phyloP scores from a whole-genome alignment of 441 rosid genomes.

The Geranium incanum region DNA sequence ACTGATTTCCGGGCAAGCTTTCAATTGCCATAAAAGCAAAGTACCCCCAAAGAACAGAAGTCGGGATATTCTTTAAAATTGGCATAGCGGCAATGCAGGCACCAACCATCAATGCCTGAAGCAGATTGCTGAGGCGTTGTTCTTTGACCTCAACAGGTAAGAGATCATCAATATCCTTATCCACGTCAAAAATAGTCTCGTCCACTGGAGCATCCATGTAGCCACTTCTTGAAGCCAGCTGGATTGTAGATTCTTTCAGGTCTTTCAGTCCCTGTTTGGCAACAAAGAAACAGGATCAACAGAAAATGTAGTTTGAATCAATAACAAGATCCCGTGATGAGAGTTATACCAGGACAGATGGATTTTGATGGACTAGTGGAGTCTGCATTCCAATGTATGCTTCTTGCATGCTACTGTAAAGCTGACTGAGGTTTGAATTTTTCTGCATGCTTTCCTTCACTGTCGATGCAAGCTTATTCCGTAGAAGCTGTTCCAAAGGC shows the following conservation, averaged over 20 bases:
- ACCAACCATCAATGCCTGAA: constrained; percentile 67
- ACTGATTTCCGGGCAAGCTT: constrained; percentile 75
- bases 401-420: constrained; percentile 60
- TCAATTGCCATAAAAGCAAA: constrained; percentile 83
- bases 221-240: constrained; percentile 54
- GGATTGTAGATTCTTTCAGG: constrained; percentile 67
- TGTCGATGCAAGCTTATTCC: constrained; percentile 60
- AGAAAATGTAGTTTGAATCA: neutral
- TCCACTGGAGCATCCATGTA: constrained; percentile 66
- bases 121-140: constrained; percentile 48
- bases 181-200: constrained; percentile 55
- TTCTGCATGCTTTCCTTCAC: constrained; percentile 43
- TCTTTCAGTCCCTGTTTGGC: constrained; percentile 58
- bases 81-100: constrained; percentile 78
- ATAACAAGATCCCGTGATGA: constrained; percentile 7
- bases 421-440: constrained; percentile 52
- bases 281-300: constrained; percentile 18
- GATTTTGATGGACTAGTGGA: constrained; percentile 54
- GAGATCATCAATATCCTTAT: constrained; percentile 64
- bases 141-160: constrained; percentile 39
- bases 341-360: constrained; percentile 43
- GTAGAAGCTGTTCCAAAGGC: constrained; percentile 45
- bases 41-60: constrained; percentile 37
- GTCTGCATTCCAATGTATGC: constrained; percentile 67
- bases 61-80: constrained; percentile 51